Base-by-base conservation (phyloP, 768 basidiomycete species). In the Boletus fagicola region DNA sequence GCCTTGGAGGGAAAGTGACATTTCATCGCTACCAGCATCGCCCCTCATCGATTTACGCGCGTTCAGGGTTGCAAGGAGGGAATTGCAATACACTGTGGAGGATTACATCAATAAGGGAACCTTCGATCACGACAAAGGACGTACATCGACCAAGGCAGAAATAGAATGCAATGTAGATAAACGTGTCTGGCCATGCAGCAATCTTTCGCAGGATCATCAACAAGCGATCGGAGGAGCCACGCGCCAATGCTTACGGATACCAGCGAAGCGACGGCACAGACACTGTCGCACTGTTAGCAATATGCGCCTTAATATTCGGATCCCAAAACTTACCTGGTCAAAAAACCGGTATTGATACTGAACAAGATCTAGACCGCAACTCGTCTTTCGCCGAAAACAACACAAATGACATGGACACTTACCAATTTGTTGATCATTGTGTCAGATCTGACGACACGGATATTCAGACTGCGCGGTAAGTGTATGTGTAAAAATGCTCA, bases 111-210 rank as follows among this genome's bases (percentile, higher is more conserved):
- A 20, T 5, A 18, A n/a, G 40, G 8, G 5, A 11, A 6, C 6
- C 15, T 16, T 28, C 6, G 18, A 20, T 0, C 4, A 8, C 16
- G 22, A 18, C 12, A 15, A 40, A 33, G 2, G 15, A 78, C 83
- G 63, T 63, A 86, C 84, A 68, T 51, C 84, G 78, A 31, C 85
- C 84, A 30, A 85, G 77, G 65, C 80, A 83, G 63, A 86, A 85
- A 67, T 80, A 86, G 70, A 86, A 86, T 2, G 79, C 75, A 47
- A 86, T 84, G 55, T 86, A 86, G 53, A 85, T 70, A 69, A 85
- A 85, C 0, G 83, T 83, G 11, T 72, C 39, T 0, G 78, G 78
- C 42, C 79, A 79, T 6, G 74, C 75, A n/a, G 75, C 59, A 61
- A 85, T 86, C 83, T 85, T 56, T 40, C 11, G 26, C 18, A 39